Evolutionary conservation across 257 asterid species (phyloP), one percentile per base, ranked within the genome.

Genomic region (Misopates orontium): DNA sequence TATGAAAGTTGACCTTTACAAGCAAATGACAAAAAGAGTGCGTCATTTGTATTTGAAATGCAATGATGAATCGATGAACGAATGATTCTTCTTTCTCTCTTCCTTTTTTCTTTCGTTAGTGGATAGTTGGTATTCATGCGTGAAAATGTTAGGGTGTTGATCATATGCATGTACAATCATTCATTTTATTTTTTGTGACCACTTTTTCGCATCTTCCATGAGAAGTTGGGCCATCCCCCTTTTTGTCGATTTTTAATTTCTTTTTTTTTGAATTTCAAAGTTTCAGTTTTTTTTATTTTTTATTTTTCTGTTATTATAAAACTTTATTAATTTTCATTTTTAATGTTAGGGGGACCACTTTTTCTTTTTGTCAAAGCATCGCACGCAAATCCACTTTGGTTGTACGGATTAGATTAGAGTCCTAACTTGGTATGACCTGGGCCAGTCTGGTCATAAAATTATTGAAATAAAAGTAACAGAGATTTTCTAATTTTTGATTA

Each of bases 41-140:
- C 20, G 49, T 60, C 19, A 56, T 73, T 73, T 40, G 64, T 11
- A 41, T 73, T 55, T 65, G 76, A 48, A 60, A 49, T 56, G 9
- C 24, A 67, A 69, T 72, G 69, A 69, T 66, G 57, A 56, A 56
- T 28, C 24, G 52, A 62, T 2, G 7, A 50, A 62, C 11, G 20
- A 39, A 68, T 10, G 19, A 24, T 50, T 58, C 9, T 40, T n/a
- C n/a, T n/a, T n/a, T n/a, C n/a, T n/a, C n/a, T n/a, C n/a, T n/a
- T n/a, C n/a, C n/a, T n/a, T 24, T 28, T 40, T 51, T 12, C 50
- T 39, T 54, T 60, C 45, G 21, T 55, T 41, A 51, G 71, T 70
- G 79, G 77, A 61, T 44, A 62, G 69, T 67, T 67, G 77, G 79
- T 60, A 63, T 70, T 66, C 76, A 78, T 67, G 80, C 80, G 73